Base-by-base conservation (phyloP, 169 alveolate genomes). In the Plasmodium knowlesi region DNA sequence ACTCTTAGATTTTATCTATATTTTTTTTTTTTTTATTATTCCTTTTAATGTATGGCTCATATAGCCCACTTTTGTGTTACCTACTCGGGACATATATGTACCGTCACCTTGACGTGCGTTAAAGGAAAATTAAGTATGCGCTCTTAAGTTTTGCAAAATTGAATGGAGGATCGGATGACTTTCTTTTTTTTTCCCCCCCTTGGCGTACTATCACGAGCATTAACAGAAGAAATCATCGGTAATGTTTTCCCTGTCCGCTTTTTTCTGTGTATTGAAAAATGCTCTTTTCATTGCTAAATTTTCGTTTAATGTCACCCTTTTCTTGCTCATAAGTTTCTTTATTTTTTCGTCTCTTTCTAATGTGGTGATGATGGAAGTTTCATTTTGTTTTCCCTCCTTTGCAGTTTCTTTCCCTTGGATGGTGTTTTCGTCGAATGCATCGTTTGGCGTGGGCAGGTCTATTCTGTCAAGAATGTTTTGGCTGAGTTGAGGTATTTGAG, bases 271-370 rank as follows among this genome's bases (percentile, higher is more conserved):
- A 89, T 89, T 89, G 30, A 67, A 78, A 57, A 78, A 19, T 79
- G 88, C 90, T 67, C 94, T 78, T 79, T 43, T 89, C 46, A 39
- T 79, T 37, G 94, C 94, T 32, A 89, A 89, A 78, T 50, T 67
- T 57, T 79, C 90, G 82, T 78, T 89, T 37, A 89, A 43, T 61
- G 94, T 89, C 34, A 89, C 94, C 46, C 88, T 78, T 89, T 89
- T 89, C 3, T 79, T 61, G 46, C 74, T 53, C 82, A 79, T 79
- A 89, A 79, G 70, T 89, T 89, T 89, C 71, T 89, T 79, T 41
- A 89, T 72, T 57, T 61, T 89, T 89, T 88, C 94, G 14, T 53
- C 41, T 37, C 37, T 71, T 50, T 74, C 82, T 34, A 28, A 12
- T 39, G 50, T 53, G 76, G 39, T 28, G 46, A 25, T 43, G 16